Evolutionary conservation across 2,329 filamentous ascomycete genomes (phyloP), one percentile per base, ranked within the genome.

Genomic region (Aspergillus vadensis): DNA sequence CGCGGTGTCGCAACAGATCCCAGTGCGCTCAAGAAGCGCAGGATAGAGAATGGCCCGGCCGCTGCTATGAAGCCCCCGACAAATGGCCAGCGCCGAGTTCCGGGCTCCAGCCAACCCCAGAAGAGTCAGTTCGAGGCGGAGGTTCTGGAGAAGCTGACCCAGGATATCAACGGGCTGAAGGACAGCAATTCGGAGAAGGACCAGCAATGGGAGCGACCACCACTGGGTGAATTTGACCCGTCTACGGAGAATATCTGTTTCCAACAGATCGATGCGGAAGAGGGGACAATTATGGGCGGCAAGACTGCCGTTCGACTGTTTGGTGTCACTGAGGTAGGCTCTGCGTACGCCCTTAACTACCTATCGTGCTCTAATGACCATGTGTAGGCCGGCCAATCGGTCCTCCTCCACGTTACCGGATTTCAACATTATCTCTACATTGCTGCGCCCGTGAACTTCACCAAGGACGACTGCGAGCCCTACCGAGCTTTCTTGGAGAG

Each of bases 361-460:
- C 12, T 4, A n/a, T 3, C 14, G 36, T 15, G 5, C 23, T 51
- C 61, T 60, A 69, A 67, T 69, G 59, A 4, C 43, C 10, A 21
- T 32, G 7, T 17, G 25, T 61, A 86, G 83, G 77, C 76, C 44
- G 95, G 95, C 57, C 90, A 99, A 77, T 99, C 95, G 3, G 92
- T 97, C 41, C 86, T 99, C 76, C 82, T 99, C 12, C 95, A 99
- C 75, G 93, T 99, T 64, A 97, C 91, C 15, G 91, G 92, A 72
- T 99, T 99, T 78, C 89, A 92, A 68, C 95, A 99, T 75, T 99
- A 99, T 74, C 86, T 99, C 58, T 99, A 97, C 71, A 87, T 98
- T 49, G 90, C 91, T 9, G 95, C 96, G 0, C 95, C 95, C 0
- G 81, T 93, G 8, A 85, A 86, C 25, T 99, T 99, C 75, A 86